Percentiles rank a stretch among this genome's conserved stretches.
Evolutionary conservation across 208 protist species (phyloP).

Genomic region (Phytomonas sp.): DNA sequence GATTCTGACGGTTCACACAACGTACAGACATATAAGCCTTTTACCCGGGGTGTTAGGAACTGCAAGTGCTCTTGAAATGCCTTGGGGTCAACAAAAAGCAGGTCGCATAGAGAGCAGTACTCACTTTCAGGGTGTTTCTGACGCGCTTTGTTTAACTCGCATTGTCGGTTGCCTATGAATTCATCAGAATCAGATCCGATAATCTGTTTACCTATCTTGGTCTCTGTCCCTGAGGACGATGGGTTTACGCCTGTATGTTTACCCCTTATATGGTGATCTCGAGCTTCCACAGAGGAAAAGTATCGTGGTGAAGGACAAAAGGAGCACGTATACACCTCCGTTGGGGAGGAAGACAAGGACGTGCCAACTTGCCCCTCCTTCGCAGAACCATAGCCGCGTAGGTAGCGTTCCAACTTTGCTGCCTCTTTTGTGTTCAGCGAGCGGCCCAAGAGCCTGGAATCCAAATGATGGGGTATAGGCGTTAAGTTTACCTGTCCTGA

Average conservation of each 20-base stretch:
- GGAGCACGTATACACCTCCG: slow-evolving; percentile 9
- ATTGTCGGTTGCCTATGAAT: background rate
- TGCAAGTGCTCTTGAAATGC: slow-evolving; percentile 30
- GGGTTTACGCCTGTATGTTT: background rate
- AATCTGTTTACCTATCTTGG: background rate
- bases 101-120: slow-evolving; percentile 25
- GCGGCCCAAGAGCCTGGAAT: slow-evolving; percentile 22
- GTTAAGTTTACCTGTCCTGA: background rate
- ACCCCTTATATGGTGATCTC: background rate
- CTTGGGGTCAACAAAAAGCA: slow-evolving; percentile 19
- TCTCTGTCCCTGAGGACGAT: background rate
- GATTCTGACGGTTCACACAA: slow-evolving; percentile 13
- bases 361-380: slow-evolving; percentile 9
- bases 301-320: slow-evolving; percentile 14
- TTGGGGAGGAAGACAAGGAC: background rate
- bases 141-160: background rate
- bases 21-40: slow-evolving; percentile 11
- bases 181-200: background rate
- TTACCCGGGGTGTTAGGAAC: slow-evolving; percentile 22
- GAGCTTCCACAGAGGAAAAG: slow-evolving; percentile 20
- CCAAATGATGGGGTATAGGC: slow-evolving; percentile 27
- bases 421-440: slow-evolving; percentile 25
- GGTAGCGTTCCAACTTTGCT: slow-evolving; percentile 33
- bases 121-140: background rate
- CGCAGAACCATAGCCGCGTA: slow-evolving; percentile 18